Evolutionary conservation across 2,329 filamentous ascomycete species (phyloP), one percentile per base, ranked within the genome.

Genomic region (Aquanectria penicillioides): DNA sequence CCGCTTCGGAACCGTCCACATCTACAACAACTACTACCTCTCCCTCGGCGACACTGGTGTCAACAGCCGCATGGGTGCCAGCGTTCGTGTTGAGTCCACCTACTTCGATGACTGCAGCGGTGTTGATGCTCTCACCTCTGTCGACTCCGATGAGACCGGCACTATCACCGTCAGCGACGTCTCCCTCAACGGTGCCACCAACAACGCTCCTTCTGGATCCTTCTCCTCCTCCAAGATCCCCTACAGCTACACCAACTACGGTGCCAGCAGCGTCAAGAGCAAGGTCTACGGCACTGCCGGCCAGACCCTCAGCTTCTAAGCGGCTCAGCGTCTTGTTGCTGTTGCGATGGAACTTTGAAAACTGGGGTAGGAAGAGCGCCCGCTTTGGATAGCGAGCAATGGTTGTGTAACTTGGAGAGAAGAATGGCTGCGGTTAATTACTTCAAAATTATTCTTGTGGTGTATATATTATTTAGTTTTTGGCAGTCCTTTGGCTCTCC

Each of bases 1-100:
- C 72, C 86, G 88, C 65, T 91, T 90, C 77, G 88, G 88, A 23
- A 89, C 85, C 36, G 86, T 66, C 57, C 88, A 91, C 75, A 73
- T 82, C 68, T 80, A 85, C 69, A 86, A 81, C 78, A 87, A 85
- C 79, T 70, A 68, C 63, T 81, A 78, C 73, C 78, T 77, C 70
- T 73, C 74, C 64, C 67, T 80, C 63, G 71, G 76, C 46, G 62
- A 49, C 46, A 77, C 73, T 38, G 81, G 82, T 43, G 80, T 88
- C 77, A 86, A 87, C 77, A 82, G 83, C 46, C 82, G 83, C 50
- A 77, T 81, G 66, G 81, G 80, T 11, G 83, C 85, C n/a, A 79
- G 87, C 70, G 75, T 86, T n/a, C 80, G 87, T 23, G 78, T 87
- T 22, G 81, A 88, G 76, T 85, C 83, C 48, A 81, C 81, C 58